Evolutionary conservation across 768 basidiomycete genomes (phyloP), one percentile per base, ranked within the genome.

Genomic region (Pleurotus tuoliensis): DNA sequence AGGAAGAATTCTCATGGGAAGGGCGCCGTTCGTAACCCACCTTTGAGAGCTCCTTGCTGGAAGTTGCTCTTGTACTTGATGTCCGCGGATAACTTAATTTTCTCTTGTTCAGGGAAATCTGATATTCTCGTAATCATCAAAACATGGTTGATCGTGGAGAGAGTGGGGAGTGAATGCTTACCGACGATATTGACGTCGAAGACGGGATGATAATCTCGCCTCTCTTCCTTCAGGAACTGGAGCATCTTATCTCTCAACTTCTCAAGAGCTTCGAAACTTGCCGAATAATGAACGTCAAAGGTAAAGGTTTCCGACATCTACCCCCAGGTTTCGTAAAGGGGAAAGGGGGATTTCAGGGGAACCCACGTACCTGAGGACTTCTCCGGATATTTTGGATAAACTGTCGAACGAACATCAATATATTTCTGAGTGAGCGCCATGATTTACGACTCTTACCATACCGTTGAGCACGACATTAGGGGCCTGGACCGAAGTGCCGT

Each of bases 41-140:
- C 76, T 78, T 84, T 89, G 7, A 90, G 72, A 2, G 85, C 83
- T 16, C 83, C 85, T 62, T 89, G 87, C 66, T 94, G 92, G 73
- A 83, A 86, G 66, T 94, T 94, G 62, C 84, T 84, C 75, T 92
- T 93, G 76, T 92, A 94, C 71, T 87, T 91, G 73, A 95, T 94
- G 66, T 89, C 86, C 41, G 87, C 88, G 56, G 80, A 80, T 18
- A 93, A 76, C 0, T 80, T 80, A 80, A 94, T 82, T 69, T 86
- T 92, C 57, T 78, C 78, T 66, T 95, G 93, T 5, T 81, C 88
- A 18, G 90, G 87, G 63, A 92, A 86, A 67, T 92, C 92, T 83
- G 67, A 57, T 48, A 38, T 63, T 46, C 37, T 13, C 47, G 59
- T 18, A 49, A 59, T 38, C 12, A 54, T 55, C 20, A 58, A 46